Percentiles rank a stretch among this genome's conserved stretches.
These are phyloP conservation scores for Tetrahymena borealis DNA, from an alignment of 73 alveolate species.

Conservation along the genomic window DNA sequence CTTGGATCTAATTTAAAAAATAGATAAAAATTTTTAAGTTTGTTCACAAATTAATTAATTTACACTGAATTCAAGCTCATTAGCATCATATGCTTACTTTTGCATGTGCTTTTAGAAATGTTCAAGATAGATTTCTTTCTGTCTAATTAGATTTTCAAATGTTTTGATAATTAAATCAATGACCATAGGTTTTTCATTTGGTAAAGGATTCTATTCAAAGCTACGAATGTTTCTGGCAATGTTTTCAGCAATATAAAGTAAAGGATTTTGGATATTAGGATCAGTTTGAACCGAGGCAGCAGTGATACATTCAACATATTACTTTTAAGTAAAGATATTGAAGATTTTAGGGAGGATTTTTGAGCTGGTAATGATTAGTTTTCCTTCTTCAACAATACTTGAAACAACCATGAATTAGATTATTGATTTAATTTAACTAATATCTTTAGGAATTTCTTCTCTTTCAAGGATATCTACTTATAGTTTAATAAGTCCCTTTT, in stretches of 20 bases:
- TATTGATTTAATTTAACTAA: neutral
- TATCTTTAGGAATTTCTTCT: neutral
- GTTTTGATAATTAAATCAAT: neutral
- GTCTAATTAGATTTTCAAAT: neutral
- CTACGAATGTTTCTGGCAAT: neutral
- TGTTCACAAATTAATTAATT: neutral
- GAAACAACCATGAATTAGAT: neutral
- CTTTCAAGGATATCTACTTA: neutral
- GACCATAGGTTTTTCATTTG: neutral
- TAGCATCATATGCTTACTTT: neutral
- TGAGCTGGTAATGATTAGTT: neutral
- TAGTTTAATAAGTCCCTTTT: neutral
- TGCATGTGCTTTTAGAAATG: neutral
- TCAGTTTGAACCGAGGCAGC: neutral
- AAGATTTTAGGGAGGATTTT: neutral
- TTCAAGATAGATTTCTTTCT: neutral
- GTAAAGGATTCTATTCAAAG: neutral
- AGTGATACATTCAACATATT: neutral
- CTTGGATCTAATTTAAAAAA: neutral
- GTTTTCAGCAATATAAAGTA: neutral
- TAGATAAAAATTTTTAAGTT: neutral
- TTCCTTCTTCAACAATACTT: neutral
- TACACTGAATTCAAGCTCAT: neutral
- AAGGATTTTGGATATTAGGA: neutral
- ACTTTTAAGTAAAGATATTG: neutral